Percentiles rank a stretch among this genome's conserved stretches.
These are phyloP conservation scores for Trebouxia gelatinosa DNA, from an alignment of 163 green algal genomes.

Conservation along the genomic window DNA sequence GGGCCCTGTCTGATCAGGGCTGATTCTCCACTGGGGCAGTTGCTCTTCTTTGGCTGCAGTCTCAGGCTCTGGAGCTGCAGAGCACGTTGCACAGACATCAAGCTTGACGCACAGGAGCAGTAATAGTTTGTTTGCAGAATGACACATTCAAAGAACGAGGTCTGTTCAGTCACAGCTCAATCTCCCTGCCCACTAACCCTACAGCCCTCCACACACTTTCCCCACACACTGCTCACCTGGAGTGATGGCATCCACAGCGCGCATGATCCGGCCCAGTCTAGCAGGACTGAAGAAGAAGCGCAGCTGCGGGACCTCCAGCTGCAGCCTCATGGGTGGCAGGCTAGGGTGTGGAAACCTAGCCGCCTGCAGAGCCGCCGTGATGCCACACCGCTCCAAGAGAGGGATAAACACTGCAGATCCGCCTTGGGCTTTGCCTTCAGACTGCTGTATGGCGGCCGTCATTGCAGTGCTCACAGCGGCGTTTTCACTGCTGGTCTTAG, in stretches of 20 bases:
- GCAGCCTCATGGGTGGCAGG: constrained; percentile 59
- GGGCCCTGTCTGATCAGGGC: constrained; percentile 40
- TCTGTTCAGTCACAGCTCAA: not conserved
- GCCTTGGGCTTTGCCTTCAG: constrained; percentile 17
- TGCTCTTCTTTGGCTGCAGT: not conserved
- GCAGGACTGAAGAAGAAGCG: constrained; percentile 74
- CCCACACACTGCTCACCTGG: constrained; percentile 16
- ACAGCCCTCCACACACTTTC: not conserved
- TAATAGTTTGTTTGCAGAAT: not conserved
- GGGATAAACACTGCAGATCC: constrained; percentile 47
- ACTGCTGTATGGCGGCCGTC: not conserved
- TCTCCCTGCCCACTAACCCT: not conserved
- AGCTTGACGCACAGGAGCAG: not conserved
- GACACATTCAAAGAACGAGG: not conserved
- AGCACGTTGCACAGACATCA: not conserved
- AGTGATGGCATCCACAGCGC: constrained; percentile 52
- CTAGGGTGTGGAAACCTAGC: constrained; percentile 51
- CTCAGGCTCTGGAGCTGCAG: not conserved
- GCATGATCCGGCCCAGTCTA: constrained; percentile 75
- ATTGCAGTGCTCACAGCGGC: constrained; percentile 10
- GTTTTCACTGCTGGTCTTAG: not conserved
- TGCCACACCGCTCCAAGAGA: constrained; percentile 73
- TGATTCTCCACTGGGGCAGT: constrained; percentile 39
- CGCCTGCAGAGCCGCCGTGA: constrained; percentile 60
- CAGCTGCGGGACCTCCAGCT: constrained; percentile 62